A percentile compares a stretch with the other conserved stretches of the same genome.
Evolutionary conservation across 805 yeast species (phyloP).

Genomic region (Priceomyces castillae): DNA sequence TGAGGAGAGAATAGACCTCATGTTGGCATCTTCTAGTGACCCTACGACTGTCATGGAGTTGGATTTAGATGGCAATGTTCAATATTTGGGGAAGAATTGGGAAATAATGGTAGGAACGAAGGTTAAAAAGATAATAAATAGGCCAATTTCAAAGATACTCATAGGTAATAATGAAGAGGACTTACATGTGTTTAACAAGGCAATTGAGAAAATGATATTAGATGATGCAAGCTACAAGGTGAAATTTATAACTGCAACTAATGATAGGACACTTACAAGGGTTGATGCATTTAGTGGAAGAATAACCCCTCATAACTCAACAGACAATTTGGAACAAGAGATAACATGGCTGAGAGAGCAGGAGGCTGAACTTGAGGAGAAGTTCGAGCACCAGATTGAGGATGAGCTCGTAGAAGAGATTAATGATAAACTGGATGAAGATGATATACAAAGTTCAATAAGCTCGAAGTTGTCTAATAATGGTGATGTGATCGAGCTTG

Average conservation of each 20-base stretch:
- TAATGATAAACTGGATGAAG: conserved; percentile 8
- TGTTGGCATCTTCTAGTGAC: conserved; percentile 62
- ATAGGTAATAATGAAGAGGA: conserved; percentile 62
- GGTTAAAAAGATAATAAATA: conserved; percentile 49
- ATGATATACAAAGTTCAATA: conserved; percentile 11
- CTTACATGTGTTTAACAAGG: conserved; percentile 62
- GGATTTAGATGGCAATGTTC: conserved; percentile 74
- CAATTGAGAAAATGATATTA: conserved; percentile 63
- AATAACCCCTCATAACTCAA: conserved; percentile 26
- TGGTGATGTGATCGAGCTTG: conserved; percentile 67
- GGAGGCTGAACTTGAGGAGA: background rate
- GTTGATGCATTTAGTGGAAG: conserved; percentile 11
- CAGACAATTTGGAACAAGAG: background rate
- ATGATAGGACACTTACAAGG: conserved; percentile 14
- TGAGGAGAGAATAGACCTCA: conserved; percentile 51
- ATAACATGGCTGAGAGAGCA: background rate
- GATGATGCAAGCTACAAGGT: conserved; percentile 80
- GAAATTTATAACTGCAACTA: conserved; percentile 59
- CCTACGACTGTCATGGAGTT: conserved; percentile 83
- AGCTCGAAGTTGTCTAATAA: conserved; percentile 46
- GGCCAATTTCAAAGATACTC: conserved; percentile 62
- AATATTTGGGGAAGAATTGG: conserved; percentile 77
- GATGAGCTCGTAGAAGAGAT: conserved; percentile 4
- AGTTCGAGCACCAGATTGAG: conserved; percentile 1
- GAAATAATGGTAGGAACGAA: conserved; percentile 70